phyloP scores from a whole-genome alignment of 1,284 basidiomycete genomes.

The Cutaneotrichosporon dermatis region DNA sequence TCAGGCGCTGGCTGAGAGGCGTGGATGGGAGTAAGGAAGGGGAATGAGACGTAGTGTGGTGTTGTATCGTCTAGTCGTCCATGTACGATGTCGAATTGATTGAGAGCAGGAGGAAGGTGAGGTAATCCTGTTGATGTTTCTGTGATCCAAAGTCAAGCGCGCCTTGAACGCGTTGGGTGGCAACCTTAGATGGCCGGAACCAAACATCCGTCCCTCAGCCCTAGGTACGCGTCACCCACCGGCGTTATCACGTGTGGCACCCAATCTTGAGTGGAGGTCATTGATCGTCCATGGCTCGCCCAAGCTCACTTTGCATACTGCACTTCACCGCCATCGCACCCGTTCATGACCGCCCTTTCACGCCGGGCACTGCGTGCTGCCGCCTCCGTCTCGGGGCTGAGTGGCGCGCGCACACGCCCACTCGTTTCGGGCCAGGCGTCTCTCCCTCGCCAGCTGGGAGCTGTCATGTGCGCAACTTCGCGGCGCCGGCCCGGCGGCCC shows the following conservation, averaged over 20 bases:
- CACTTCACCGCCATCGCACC: background rate
- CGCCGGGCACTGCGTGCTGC: slow-evolving; percentile 5
- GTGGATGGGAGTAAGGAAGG: too few species aligned
- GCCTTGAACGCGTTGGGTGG: slow-evolving; percentile 1
- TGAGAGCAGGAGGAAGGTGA: background rate
- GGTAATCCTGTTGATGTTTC: too few species aligned
- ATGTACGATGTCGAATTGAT: background rate
- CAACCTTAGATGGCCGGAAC: slow-evolving; percentile 1
- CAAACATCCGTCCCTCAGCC: slow-evolving; percentile 1
- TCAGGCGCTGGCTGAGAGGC: background rate
- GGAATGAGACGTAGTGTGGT: background rate
- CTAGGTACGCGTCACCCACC: too few species aligned
- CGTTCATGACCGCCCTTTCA: slow-evolving; percentile 1
- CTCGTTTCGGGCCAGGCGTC: background rate
- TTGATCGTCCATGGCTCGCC: background rate
- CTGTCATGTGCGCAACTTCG: background rate
- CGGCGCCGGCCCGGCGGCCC: background rate
- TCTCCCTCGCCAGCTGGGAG: background rate
- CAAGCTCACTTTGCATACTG: background rate
- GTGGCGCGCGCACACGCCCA: background rate
- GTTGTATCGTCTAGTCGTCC: background rate
- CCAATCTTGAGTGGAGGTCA: background rate
- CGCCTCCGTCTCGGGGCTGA: background rate
- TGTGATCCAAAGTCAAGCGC: background rate
- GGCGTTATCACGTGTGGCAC: slow-evolving; percentile 4